Evolutionary conservation across 164 flowering plant genomes (phyloP), one percentile per base, ranked within the genome.

Genomic region (Sedum album): DNA sequence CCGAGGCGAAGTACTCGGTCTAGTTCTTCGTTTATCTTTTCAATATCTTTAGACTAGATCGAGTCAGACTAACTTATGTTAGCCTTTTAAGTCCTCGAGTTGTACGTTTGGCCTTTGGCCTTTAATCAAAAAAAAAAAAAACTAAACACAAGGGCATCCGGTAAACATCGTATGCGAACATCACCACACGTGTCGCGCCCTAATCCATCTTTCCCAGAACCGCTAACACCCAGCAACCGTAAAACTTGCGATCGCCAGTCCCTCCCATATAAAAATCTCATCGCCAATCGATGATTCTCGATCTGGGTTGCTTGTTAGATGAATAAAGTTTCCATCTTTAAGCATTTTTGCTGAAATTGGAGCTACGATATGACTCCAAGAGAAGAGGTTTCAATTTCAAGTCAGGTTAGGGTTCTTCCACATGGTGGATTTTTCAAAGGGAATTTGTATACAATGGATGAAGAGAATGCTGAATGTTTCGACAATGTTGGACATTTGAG

Each of bases 401-500:
- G 28, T 44, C 68, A 42, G 53, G 49, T 66, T 26, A 66, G 53
- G 68, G 33, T 69, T 38, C 60, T 15, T 57, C 60, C 41, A 42
- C 39, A 60, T 69, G 76, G 74, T 38, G 79, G 79, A n/a, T 76
- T 65, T 31, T 31, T 60, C 31, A 76, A 73, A 66, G 80, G 78
- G 20, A 69, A 74, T 66, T 68, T 67, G 31, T 20, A 71, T 31
- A 65, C 66, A 2, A 38, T 69, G 57, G 85, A 74, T 44, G 82
- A 77, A 13, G 76, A 78, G 66, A 76, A 57, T 60, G 74, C 76
- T 0, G 84, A 80, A 60, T 72, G 65, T 31, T 48, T 72, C 65
- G 81, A 74, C n/a, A 73, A 62, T 61, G 48, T 74, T 10, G 79
- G 79, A 30, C 84, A 82, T 35, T 18, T 64, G 21, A 76, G 23